Evolutionary conservation across 1,139 yeast genomes (phyloP).

Genomic region (Torulaspora globosa): DNA sequence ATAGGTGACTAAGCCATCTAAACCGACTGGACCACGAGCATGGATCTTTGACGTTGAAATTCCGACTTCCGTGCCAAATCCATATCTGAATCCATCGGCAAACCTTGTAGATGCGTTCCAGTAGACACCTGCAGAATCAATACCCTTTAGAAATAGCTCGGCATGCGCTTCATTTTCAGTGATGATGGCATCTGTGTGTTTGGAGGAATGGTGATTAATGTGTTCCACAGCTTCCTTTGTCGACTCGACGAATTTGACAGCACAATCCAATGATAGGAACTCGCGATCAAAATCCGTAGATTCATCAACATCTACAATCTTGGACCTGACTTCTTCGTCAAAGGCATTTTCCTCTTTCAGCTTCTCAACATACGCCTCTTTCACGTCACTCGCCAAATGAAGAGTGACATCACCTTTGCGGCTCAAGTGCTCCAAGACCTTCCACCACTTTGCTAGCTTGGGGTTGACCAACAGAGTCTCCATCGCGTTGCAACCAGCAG

Average conservation of each 20-base stretch:
- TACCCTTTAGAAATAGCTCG: constrained; percentile 70
- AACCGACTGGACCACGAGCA: constrained; percentile 97
- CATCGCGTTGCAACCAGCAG: constrained; percentile 97
- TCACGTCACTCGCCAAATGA: constrained; percentile 58
- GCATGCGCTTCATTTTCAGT: constrained; percentile 71
- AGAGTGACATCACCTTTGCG: constrained; percentile 65
- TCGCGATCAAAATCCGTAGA: constrained; percentile 73
- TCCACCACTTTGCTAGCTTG: constrained; percentile 44
- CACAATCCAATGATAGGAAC: constrained; percentile 75
- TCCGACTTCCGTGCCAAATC: constrained; percentile 98
- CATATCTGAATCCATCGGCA: constrained; percentile 98
- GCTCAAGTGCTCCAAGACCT: constrained; percentile 47
- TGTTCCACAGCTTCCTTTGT: constrained; percentile 72
- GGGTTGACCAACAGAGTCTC: constrained; percentile 76
- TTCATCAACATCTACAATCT: constrained; percentile 46
- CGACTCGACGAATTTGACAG: constrained; percentile 58
- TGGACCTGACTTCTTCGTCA: constrained; percentile 28
- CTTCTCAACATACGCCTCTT: constrained; percentile 27
- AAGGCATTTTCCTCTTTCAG: constrained; percentile 28
- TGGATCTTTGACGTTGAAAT: constrained; percentile 95
- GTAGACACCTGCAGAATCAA: constrained; percentile 96
- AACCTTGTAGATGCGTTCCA: constrained; percentile 97
- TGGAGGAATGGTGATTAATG: constrained; percentile 87
- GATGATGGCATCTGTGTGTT: constrained; percentile 90
- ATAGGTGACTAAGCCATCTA: constrained; percentile 93